phyloP scores from a whole-genome alignment of 2,329 filamentous ascomycete species.

The Penicillium sp. region DNA sequence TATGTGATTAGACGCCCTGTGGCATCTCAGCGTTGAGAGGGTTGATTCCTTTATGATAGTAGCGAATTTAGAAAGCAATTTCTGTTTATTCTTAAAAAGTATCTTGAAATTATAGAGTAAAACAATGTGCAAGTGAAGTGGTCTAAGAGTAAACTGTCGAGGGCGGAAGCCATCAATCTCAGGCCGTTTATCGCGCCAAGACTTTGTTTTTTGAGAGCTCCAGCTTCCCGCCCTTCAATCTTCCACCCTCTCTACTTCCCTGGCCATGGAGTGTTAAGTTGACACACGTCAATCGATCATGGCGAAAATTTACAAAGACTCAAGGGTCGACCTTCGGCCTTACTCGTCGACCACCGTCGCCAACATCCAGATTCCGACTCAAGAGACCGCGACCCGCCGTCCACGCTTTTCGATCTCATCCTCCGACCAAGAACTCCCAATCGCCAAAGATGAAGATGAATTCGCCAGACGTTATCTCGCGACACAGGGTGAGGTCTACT shows the following conservation, averaged over 20 bases:
- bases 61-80: not conserved
- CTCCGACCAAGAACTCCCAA: conserved; percentile 35
- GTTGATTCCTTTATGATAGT: not conserved
- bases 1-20: conserved; percentile 1
- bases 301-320: conserved; percentile 80
- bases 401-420: conserved; percentile 47
- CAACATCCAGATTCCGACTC: conserved; percentile 62
- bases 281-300: conserved; percentile 43
- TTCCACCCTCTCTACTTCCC: conserved; percentile 15
- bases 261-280: conserved; percentile 34
- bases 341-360: conserved; percentile 66
- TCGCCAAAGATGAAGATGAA: conserved; percentile 59
- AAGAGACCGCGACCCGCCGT: conserved; percentile 45
- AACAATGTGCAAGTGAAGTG: not conserved
- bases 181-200: conserved; percentile 27
- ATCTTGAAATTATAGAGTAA: not conserved
- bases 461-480: conserved; percentile 74
- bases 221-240: conserved; percentile 30
- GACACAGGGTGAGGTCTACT: conserved; percentile 76
- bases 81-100: not conserved
- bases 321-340: conserved; percentile 76
- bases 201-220: conserved; percentile 36
- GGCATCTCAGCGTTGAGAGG: conserved; percentile 1
- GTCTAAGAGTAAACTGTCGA: not conserved
- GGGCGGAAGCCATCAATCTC: conserved; percentile 1